phyloP scores from a whole-genome alignment of 2,329 filamentous ascomycete species.

The Aureobasidium sp. region DNA sequence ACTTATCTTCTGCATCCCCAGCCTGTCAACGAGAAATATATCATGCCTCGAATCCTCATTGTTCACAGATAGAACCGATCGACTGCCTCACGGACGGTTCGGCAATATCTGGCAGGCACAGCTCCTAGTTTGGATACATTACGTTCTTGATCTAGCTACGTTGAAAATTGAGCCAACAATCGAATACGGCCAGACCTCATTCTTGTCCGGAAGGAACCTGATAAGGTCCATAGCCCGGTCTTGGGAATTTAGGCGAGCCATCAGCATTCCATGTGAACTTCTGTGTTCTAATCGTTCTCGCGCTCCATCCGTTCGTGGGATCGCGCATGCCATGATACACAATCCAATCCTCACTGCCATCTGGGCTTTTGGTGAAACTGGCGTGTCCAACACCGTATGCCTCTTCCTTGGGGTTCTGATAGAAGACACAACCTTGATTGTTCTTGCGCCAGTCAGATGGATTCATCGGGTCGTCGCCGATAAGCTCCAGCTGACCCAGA shows the following conservation, averaged over 20 bases:
- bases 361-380: constrained; percentile 44
- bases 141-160: no score
- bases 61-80: no score
- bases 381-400: constrained; percentile 47
- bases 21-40: no score
- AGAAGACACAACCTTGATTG: constrained; percentile 42
- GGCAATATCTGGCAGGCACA: no score
- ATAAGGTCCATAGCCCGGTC: constrained; percentile 45
- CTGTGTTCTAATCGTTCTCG: constrained; percentile 44
- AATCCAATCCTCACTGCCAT: constrained; percentile 44
- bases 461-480: constrained; percentile 45
- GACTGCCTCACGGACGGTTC: no score
- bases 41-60: no score
- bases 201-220: constrained; percentile 31
- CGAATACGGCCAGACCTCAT: no score
- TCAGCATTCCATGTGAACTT: constrained; percentile 44
- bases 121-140: no score
- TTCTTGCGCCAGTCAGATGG: constrained; percentile 43
- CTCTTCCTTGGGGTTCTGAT: constrained; percentile 39
- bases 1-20: no score
- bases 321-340: constrained; percentile 49
- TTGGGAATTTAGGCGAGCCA: constrained; percentile 42
- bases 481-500: constrained; percentile 44
- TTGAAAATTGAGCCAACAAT: no score
- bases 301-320: constrained; percentile 41